Conservation (phyloP, 1,139 yeast species). For the Starmera stellimalicola region DNA sequence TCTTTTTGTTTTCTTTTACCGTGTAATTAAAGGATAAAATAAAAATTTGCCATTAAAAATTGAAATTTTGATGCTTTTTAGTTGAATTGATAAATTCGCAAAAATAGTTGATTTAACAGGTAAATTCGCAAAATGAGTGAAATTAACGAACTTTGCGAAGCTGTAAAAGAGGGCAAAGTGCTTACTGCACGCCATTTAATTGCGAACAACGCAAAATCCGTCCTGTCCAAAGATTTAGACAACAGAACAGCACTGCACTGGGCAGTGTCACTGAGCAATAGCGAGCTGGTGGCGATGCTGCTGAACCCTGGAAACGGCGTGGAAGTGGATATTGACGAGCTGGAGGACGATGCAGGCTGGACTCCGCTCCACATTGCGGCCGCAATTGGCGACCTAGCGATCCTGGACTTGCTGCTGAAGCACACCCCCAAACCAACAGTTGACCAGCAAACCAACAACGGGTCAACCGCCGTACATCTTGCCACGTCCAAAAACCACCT, state of each 20-base stretch:
- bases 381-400: constrained; percentile 55
- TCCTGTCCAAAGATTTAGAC: constrained; percentile 51
- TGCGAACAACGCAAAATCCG: constrained; percentile 36
- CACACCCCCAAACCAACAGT: constrained; percentile 37
- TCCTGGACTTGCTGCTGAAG: constrained; percentile 35
- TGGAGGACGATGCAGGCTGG: constrained; percentile 75
- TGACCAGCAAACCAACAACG: constrained; percentile 47
- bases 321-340: constrained; percentile 55
- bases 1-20: neutral
- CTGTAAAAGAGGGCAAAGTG: constrained; percentile 47
- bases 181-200: constrained; percentile 40
- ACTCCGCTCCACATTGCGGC: constrained; percentile 78
- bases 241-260: constrained; percentile 81
- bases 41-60: neutral
- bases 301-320: constrained; percentile 29
- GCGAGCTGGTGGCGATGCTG: constrained; percentile 42
- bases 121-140: constrained; percentile 1
- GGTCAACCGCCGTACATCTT: constrained; percentile 68
- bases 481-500: constrained; percentile 64
- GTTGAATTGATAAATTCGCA: neutral
- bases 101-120: neutral
- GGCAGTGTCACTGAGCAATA: constrained; percentile 67
- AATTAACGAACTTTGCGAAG: constrained; percentile 37
- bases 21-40: too few species aligned
- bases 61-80: neutral